phyloP scores from a whole-genome alignment of 805 yeast species.

The Zygoascus biomembranicola region DNA sequence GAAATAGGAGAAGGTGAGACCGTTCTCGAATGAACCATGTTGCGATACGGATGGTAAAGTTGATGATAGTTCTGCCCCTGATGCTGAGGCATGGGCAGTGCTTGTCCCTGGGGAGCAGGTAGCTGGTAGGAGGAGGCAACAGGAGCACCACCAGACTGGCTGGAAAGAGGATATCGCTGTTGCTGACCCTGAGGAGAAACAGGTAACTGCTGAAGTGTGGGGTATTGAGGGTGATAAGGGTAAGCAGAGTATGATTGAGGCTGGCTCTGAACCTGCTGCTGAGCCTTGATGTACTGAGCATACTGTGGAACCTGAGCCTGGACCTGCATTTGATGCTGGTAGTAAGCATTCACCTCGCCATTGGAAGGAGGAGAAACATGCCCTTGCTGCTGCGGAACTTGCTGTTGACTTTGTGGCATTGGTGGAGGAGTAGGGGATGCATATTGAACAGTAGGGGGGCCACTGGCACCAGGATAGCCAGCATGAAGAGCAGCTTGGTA shows the following conservation, averaged over 20 bases:
- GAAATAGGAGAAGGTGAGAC: neutral
- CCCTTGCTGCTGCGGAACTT: neutral
- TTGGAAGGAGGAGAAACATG: neutral
- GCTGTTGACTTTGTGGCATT: neutral
- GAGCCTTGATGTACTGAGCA: neutral
- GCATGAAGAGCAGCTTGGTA: neutral
- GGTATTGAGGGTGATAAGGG: neutral
- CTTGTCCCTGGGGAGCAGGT: neutral
- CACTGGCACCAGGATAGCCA: neutral
- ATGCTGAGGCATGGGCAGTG: neutral
- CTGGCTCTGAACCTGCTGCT: neutral
- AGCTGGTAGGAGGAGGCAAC: neutral
- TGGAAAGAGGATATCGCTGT: neutral
- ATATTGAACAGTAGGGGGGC: neutral
- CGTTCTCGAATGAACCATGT: neutral
- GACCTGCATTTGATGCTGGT: conserved; percentile 3
- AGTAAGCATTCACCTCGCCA: neutral
- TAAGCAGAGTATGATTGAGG: neutral
- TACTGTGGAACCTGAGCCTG: neutral
- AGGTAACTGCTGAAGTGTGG: neutral
- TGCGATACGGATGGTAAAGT: neutral
- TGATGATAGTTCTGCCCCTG: neutral
- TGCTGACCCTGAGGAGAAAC: neutral
- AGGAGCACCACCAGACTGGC: neutral
- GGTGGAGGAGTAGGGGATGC: neutral